Conservation (phyloP, 2,329 filamentous ascomycete genomes). For the Nemania bipapillata region DNA sequence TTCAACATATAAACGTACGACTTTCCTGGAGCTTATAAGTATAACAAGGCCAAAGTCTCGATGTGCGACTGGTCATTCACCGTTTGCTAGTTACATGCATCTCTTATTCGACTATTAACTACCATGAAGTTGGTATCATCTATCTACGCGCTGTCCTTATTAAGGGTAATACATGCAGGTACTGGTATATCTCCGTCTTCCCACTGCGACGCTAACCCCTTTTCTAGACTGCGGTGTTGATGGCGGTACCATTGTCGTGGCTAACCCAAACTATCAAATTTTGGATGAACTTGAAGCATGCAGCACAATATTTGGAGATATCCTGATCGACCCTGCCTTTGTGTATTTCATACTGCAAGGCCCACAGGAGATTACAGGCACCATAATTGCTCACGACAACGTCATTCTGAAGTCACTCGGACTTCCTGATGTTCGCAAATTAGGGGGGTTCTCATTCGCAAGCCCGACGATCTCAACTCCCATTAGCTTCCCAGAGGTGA, state of each 20-base stretch:
- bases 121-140: constrained; percentile 9
- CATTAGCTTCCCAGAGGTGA: constrained; percentile 10
- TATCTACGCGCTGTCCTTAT: constrained; percentile 2
- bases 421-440: constrained; percentile 5
- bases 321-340: constrained; percentile 23
- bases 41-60: no score
- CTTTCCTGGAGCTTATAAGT: neutral
- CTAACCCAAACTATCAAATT: constrained; percentile 23
- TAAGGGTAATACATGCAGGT: constrained; percentile 8
- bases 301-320: constrained; percentile 21
- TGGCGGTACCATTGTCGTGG: constrained; percentile 21
- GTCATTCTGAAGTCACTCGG: constrained; percentile 12
- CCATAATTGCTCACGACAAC: constrained; percentile 25
- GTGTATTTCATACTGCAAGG: constrained; percentile 20
- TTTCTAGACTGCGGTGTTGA: constrained; percentile 23
- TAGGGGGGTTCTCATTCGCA: constrained; percentile 23
- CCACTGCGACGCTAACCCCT: neutral
- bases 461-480: constrained; percentile 2
- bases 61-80: no score
- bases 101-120: constrained; percentile 43
- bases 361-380: constrained; percentile 23
- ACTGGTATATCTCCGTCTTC: neutral
- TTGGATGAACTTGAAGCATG: constrained; percentile 23
- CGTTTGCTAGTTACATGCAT: no score
- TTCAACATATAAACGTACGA: neutral